Percentiles rank a stretch among this genome's conserved stretches.
These are phyloP conservation scores for Amanita thiersii DNA, from an alignment of 768 basidiomycete genomes.

Conservation along the genomic window DNA sequence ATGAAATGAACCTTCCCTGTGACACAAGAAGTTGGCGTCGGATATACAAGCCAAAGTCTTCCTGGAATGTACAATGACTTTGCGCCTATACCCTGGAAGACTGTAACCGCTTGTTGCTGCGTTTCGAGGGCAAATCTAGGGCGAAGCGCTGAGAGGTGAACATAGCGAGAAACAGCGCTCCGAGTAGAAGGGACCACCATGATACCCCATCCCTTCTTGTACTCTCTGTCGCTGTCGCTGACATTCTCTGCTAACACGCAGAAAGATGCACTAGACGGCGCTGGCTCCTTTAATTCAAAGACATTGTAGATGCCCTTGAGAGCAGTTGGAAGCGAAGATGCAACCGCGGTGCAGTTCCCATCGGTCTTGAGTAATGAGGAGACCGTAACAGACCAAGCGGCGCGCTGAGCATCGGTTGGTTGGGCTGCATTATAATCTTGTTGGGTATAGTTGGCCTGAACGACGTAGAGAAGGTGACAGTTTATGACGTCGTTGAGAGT, in stretches of 20 bases:
- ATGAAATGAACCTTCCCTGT: slow-evolving; percentile 23
- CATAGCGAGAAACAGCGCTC: not conserved
- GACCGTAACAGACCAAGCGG: slow-evolving; percentile 1
- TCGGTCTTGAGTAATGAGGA: not conserved
- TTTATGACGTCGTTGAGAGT: no score
- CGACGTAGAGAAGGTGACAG: not conserved
- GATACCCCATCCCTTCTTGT: slow-evolving; percentile 6
- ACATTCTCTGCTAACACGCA: slow-evolving; percentile 6
- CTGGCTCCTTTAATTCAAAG: not conserved
- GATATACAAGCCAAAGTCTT: slow-evolving; percentile 26
- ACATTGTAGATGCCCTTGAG: slow-evolving; percentile 1
- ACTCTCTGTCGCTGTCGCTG: not conserved
- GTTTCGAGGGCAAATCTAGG: slow-evolving; percentile 30
- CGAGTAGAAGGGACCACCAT: slow-evolving; percentile 1
- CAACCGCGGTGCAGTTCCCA: not conserved
- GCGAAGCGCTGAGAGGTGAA: slow-evolving; percentile 38
- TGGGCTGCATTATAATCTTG: not conserved
- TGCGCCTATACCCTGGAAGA: slow-evolving; percentile 30
- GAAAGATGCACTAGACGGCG: not conserved
- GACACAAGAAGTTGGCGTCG: slow-evolving; percentile 24
- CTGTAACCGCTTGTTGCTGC: slow-evolving; percentile 28
- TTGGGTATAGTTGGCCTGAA: not conserved
- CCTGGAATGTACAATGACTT: slow-evolving; percentile 36
- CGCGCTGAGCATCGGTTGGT: not conserved
- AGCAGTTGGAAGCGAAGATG: not conserved